phyloP scores from a whole-genome alignment of 306 rosid species.

The Quercus berberidifolia region DNA sequence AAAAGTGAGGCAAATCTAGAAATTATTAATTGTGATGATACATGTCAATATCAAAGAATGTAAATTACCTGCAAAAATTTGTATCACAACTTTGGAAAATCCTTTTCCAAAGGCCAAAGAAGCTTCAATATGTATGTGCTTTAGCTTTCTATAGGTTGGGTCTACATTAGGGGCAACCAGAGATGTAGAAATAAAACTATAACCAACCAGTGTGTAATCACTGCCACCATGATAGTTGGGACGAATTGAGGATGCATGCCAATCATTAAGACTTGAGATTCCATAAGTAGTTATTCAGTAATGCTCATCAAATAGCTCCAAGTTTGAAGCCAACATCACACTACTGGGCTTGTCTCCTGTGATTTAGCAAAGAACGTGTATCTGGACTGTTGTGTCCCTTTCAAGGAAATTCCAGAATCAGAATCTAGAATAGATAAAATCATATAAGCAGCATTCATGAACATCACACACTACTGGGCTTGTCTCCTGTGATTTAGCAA shows the following conservation, averaged over 20 bases:
- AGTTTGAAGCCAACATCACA: neutral
- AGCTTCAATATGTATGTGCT: neutral
- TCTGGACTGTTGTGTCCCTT: constrained; percentile 18
- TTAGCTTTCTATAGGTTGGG: neutral
- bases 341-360: neutral
- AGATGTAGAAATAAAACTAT: neutral
- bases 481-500: constrained; percentile 13
- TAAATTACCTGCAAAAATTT: neutral
- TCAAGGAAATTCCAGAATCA: neutral
- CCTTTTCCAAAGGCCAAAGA: neutral
- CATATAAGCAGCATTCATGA: neutral
- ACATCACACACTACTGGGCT: no score
- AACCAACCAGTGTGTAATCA: constrained; percentile 23
- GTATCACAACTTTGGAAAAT: neutral
- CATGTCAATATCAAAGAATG: no score
- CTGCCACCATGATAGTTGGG: constrained; percentile 24
- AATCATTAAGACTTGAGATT: constrained; percentile 23
- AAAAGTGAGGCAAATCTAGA: no score
- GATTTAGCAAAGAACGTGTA: constrained; percentile 27
- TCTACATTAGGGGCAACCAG: neutral
- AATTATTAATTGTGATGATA: no score
- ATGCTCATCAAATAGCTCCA: constrained; percentile 11
- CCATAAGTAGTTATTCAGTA: constrained; percentile 20
- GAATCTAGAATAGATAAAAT: no score
- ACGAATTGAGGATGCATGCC: constrained; percentile 32